These are phyloP conservation scores for Arthrinium phaeospermum DNA, from an alignment of 2,329 filamentous ascomycete genomes.

Conservation along the genomic window DNA sequence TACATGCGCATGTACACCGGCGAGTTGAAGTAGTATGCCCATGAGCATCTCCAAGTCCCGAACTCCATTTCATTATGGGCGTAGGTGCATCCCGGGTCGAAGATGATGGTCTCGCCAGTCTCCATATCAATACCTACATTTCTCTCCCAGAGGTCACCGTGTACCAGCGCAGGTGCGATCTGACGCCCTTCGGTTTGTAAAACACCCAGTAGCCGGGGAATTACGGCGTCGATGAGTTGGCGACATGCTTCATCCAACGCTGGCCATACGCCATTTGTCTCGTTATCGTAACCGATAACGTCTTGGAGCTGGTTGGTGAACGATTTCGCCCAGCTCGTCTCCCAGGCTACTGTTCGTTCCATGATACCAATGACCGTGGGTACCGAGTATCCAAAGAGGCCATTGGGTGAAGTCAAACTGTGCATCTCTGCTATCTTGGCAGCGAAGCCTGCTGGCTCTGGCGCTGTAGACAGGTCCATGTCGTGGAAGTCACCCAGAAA, in stretches of 20 bases:
- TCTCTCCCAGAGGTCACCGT: conserved; percentile 39
- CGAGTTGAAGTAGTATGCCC: conserved; percentile 27
- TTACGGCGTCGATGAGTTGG: background rate
- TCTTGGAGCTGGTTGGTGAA: conserved; percentile 31
- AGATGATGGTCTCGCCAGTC: conserved; percentile 35
- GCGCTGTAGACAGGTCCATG: conserved; percentile 24
- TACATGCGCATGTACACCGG: conserved; percentile 25
- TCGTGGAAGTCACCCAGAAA: conserved; percentile 27
- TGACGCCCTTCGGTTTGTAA: background rate
- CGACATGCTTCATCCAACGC: conserved; percentile 23
- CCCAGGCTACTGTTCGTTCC: conserved; percentile 25
- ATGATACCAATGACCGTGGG: conserved; percentile 25
- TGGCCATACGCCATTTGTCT: conserved; percentile 31
- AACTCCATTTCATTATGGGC: conserved; percentile 44
- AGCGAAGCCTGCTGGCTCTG: conserved; percentile 25
- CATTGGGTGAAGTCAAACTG: conserved; percentile 23
- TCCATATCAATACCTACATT: conserved; percentile 42
- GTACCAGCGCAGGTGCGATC: background rate
- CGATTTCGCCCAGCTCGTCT: conserved; percentile 27
- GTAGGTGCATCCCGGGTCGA: conserved; percentile 45
- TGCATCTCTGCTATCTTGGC: conserved; percentile 27
- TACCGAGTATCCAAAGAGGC: conserved; percentile 28
- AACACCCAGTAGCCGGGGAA: background rate
- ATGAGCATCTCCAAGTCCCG: conserved; percentile 26
- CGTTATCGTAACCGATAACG: conserved; percentile 23